These are phyloP conservation scores for Blumeriella jaapii DNA, from an alignment of 2,329 filamentous ascomycete species.

Conservation along the genomic window DNA sequence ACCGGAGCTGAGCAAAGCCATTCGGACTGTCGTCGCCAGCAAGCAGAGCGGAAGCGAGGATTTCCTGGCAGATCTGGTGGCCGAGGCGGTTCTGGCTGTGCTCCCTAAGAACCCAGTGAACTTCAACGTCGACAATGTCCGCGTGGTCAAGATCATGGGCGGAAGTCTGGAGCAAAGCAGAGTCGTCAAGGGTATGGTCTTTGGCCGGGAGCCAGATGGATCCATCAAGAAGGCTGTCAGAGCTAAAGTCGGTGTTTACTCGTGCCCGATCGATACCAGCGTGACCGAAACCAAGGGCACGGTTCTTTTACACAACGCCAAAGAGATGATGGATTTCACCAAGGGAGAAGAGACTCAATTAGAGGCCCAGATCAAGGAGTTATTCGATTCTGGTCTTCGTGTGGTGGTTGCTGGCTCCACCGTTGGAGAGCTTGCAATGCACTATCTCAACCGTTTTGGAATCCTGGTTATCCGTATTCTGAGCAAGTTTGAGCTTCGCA, in stretches of 20 bases:
- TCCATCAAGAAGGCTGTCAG: slow-evolving; percentile 79
- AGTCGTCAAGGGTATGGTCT: slow-evolving; percentile 97
- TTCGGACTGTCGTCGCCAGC: slow-evolving; percentile 88
- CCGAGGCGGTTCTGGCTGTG: slow-evolving; percentile 75
- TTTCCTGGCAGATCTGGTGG: slow-evolving; percentile 72
- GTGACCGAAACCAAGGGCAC: slow-evolving; percentile 99
- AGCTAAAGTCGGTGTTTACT: slow-evolving; percentile 95
- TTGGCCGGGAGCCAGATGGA: slow-evolving; percentile 89
- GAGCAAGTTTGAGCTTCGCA: slow-evolving; percentile 93
- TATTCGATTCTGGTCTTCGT: slow-evolving; percentile 84
- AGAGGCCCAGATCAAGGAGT: slow-evolving; percentile 84
- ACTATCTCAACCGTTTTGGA: slow-evolving; percentile 95
- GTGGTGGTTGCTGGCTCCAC: slow-evolving; percentile 87
- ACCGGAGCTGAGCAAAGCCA: slow-evolving; percentile 83
- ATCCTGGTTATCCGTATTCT: slow-evolving; percentile 95
- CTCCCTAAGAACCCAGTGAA: slow-evolving; percentile 89
- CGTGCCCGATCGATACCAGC: slow-evolving; percentile 86
- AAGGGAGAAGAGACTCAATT: slow-evolving; percentile 92
- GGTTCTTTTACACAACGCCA: slow-evolving; percentile 88
- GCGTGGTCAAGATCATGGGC: slow-evolving; percentile 99
- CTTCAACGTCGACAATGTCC: slow-evolving; percentile 98
- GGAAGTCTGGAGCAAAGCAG: slow-evolving; percentile 87
- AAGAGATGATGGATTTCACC: slow-evolving; percentile 98
- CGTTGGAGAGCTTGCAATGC: slow-evolving; percentile 90
- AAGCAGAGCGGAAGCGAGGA: slow-evolving; percentile 96